Conservation (phyloP, 306 rosid genomes). For the Ziziphus jujuba region DNA sequence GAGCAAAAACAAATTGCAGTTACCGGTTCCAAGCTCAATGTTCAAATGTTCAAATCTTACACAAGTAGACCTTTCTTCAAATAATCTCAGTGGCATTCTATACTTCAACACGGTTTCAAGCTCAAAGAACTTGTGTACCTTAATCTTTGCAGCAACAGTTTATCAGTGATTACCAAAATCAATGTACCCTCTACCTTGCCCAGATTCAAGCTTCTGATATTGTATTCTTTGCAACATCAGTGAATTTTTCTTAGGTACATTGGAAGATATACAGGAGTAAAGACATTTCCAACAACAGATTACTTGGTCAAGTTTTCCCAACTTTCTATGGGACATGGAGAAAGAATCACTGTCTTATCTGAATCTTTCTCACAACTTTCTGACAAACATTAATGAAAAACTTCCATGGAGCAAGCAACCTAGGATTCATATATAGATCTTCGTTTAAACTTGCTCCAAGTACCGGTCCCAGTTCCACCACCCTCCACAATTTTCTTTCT, state of each 20-base stretch:
- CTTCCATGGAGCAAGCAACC: slow-evolving; percentile 1
- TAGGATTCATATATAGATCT: not conserved
- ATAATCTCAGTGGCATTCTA: slow-evolving; percentile 3
- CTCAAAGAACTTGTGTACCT: no score
- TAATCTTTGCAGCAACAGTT: not conserved
- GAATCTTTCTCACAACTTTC: slow-evolving; percentile 4
- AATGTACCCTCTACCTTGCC: not conserved
- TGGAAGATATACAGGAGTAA: not conserved
- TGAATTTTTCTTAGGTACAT: not conserved
- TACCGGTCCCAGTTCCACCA: slow-evolving; percentile 10
- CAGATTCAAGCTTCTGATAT: not conserved
- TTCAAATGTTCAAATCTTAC: not conserved
- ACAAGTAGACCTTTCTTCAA: not conserved
- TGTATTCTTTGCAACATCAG: slow-evolving; percentile 7
- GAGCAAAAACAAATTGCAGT: not conserved
- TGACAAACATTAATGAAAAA: not conserved
- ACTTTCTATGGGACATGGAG: not conserved
- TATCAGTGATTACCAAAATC: not conserved
- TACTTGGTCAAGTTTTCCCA: not conserved
- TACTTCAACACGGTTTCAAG: not conserved
- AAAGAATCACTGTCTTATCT: not conserved
- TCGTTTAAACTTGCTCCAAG: not conserved
- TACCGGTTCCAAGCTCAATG: slow-evolving; percentile 6
- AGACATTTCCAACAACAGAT: slow-evolving; percentile 7
- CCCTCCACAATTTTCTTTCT: not conserved